phyloP scores from a whole-genome alignment of 2,329 filamentous ascomycete species.

The Tolypocladium pustulatum region DNA sequence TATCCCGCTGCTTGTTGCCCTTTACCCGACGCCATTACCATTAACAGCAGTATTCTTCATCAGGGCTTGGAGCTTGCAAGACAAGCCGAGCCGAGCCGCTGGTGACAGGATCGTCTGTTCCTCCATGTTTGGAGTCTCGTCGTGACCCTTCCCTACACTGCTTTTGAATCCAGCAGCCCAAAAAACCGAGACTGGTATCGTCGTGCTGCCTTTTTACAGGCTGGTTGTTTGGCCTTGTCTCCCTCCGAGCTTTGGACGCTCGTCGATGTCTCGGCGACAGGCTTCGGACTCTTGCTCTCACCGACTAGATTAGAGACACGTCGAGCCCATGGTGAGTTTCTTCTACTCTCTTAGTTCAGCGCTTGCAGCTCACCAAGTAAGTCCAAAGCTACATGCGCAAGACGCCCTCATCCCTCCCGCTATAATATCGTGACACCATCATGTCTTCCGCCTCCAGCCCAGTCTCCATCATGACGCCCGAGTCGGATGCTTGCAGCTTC shows the following conservation, averaged over 20 bases:
- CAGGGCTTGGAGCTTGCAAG: not conserved
- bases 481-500: constrained; percentile 7
- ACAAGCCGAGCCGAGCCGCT: not conserved
- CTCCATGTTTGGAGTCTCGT: not conserved
- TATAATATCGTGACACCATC: not conserved
- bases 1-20: not conserved
- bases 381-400: not conserved
- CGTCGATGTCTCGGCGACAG: not conserved
- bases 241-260: not conserved
- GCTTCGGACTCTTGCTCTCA: not conserved
- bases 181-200: not conserved
- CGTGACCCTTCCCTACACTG: not conserved
- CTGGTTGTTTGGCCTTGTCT: not conserved
- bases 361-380: not conserved
- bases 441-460: constrained; percentile 9
- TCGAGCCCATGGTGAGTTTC: not conserved
- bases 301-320: not conserved
- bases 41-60: not conserved
- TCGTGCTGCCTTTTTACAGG: not conserved
- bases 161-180: not conserved
- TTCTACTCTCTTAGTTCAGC: not conserved
- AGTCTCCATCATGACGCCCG: constrained; percentile 7
- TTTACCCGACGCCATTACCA: not conserved
- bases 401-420: not conserved
- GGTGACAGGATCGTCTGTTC: not conserved